Conservation (phyloP, 23 red algal species). For the Gracilaria domingensis region DNA sequence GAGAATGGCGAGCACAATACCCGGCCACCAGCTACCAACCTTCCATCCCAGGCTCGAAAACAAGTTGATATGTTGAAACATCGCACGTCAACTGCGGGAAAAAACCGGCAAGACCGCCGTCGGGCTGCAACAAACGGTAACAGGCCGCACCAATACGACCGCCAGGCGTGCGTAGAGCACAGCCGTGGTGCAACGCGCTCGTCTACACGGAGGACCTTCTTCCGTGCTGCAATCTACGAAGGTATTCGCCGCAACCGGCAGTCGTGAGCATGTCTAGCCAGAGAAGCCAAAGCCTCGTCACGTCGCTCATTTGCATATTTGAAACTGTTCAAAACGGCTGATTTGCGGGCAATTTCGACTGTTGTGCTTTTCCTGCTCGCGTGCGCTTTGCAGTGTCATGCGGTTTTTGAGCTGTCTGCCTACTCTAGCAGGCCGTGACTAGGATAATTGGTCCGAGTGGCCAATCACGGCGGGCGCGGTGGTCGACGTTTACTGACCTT, state of each 20-base stretch:
- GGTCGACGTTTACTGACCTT: neutral
- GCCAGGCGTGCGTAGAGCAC: too few relatives aligned
- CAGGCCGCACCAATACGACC: too few relatives aligned
- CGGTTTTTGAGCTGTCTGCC: too few relatives aligned
- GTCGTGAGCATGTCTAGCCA: neutral
- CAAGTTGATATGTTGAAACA: slow-evolving; percentile 74
- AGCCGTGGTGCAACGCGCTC: too few relatives aligned
- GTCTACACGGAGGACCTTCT: neutral
- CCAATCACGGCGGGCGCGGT: too few relatives aligned
- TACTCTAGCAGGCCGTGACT: too few relatives aligned
- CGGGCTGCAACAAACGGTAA: neutral
- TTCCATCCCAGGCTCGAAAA: slow-evolving; percentile 84
- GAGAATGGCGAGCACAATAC: slow-evolving; percentile 75
- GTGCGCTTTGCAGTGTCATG: neutral
- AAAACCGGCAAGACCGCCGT: neutral
- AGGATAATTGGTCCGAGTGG: too few relatives aligned
- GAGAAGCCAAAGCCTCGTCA: too few relatives aligned
- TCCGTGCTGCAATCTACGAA: too few relatives aligned
- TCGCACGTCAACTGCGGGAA: neutral
- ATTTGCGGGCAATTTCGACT: neutral
- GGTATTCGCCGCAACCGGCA: neutral
- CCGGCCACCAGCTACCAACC: slow-evolving; percentile 82
- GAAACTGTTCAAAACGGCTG: neutral
- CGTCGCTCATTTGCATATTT: neutral
- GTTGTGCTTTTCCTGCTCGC: neutral